A percentile compares a stretch with the other conserved stretches of the same genome.
These are phyloP conservation scores for Geotrichum restrictum DNA, from an alignment of 1,139 yeast species.

Conservation along the genomic window DNA sequence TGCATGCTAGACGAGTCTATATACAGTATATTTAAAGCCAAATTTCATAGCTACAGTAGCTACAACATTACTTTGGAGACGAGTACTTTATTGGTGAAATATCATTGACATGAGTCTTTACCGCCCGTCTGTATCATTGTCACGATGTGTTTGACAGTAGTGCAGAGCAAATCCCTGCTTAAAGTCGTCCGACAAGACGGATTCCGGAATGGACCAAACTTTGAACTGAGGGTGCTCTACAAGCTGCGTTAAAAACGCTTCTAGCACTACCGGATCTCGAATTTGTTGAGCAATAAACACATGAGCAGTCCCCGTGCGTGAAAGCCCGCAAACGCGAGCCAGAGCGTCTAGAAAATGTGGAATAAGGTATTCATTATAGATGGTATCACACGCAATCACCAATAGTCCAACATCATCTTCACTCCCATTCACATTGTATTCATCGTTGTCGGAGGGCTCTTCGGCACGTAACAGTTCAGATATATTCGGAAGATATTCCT, in stretches of 20 bases:
- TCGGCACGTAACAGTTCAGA: conserved; percentile 1
- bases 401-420: conserved; percentile 26
- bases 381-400: conserved; percentile 64
- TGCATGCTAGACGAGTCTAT: too few relatives aligned
- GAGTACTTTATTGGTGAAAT: too few relatives aligned
- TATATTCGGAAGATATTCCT: conserved; percentile 22
- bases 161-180: conserved; percentile 47
- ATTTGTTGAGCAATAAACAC: conserved; percentile 54
- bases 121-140: background rate
- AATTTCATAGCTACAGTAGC: too few relatives aligned
- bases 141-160: conserved; percentile 23
- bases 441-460: conserved; percentile 17
- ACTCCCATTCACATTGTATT: background rate
- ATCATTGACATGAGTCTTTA: background rate
- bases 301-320: conserved; percentile 52
- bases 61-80: too few relatives aligned
- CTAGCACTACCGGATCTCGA: conserved; percentile 52
- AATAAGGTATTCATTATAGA: conserved; percentile 62
- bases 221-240: conserved; percentile 42
- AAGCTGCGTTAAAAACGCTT: conserved; percentile 42
- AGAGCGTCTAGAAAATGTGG: conserved; percentile 46
- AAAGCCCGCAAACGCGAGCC: conserved; percentile 48
- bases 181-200: conserved; percentile 37
- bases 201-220: conserved; percentile 39
- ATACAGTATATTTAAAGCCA: too few relatives aligned